Conservation (phyloP, 305 asterid genomes). For the Plantago coronopus region DNA sequence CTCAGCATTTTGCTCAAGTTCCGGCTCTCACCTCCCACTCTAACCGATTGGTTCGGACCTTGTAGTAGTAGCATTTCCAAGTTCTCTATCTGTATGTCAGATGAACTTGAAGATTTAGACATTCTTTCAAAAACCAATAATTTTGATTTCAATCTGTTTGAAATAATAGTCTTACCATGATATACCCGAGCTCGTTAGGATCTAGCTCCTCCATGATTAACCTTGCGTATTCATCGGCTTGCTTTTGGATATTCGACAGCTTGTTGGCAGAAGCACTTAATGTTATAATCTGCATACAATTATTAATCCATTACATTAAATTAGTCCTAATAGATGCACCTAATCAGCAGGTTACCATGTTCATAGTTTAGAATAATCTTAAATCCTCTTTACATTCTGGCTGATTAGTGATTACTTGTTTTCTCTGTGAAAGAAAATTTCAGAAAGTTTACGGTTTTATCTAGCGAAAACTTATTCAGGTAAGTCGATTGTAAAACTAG, state of each 20-base stretch:
- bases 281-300: conserved; percentile 60
- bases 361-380: not conserved
- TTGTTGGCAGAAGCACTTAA: conserved; percentile 93
- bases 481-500: too few relatives aligned
- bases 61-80: conserved; percentile 82
- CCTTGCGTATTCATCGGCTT: conserved; percentile 93
- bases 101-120: too few relatives aligned
- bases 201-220: conserved; percentile 95
- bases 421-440: not conserved
- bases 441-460: not conserved
- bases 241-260: conserved; percentile 85
- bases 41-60: conserved; percentile 62
- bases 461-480: too few relatives aligned
- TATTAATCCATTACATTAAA: not conserved
- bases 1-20: conserved; percentile 67
- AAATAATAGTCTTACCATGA: conserved; percentile 47
- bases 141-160: not conserved
- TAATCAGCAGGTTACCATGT: not conserved
- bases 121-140: too few relatives aligned
- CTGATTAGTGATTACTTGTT: too few relatives aligned
- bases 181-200: conserved; percentile 69
- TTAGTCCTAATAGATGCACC: not conserved
- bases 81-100: conserved; percentile 61
- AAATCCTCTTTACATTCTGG: not conserved
- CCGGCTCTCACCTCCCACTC: conserved; percentile 68